Conservation (phyloP, 2,329 filamentous ascomycete species). For the Pezicula carpinea region DNA sequence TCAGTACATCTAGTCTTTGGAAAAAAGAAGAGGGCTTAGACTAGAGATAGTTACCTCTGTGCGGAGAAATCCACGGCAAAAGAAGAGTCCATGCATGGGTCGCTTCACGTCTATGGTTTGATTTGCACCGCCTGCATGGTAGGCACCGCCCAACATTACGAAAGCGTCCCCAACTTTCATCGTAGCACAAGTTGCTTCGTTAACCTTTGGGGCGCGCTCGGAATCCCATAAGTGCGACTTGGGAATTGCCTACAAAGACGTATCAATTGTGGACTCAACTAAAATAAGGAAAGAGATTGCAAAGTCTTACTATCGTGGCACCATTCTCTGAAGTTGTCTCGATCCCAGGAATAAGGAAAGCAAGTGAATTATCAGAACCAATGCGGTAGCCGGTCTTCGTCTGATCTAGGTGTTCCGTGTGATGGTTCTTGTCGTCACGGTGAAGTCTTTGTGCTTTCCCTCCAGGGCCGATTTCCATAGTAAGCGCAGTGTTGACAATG, state of each 20-base stretch:
- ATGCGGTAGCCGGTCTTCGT: conserved; percentile 11
- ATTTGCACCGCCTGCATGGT: conserved; percentile 12
- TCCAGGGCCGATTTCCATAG: conserved; percentile 17
- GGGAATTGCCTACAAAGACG: conserved; percentile 8
- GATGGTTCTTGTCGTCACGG: conserved; percentile 15
- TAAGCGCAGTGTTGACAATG: conserved; percentile 21
- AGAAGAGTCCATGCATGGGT: conserved; percentile 13
- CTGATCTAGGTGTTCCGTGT: conserved; percentile 10
- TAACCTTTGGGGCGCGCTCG: conserved; percentile 6
- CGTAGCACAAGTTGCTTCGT: conserved; percentile 8
- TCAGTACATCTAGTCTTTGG: background rate
- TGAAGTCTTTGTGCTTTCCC: conserved; percentile 14
- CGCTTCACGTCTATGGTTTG: conserved; percentile 9
- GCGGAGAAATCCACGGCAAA: conserved; percentile 11
- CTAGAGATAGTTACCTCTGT: conserved; percentile 5
- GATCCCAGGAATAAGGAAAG: conserved; percentile 14
- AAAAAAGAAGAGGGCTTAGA: background rate
- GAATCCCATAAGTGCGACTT: conserved; percentile 12
- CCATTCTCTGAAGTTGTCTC: conserved; percentile 13
- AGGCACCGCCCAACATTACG: conserved; percentile 9
- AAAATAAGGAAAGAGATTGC: background rate
- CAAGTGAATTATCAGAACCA: conserved; percentile 10
- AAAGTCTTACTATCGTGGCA: conserved; percentile 8
- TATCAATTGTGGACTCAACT: background rate
- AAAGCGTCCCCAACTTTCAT: conserved; percentile 12